Percentiles rank a stretch among this genome's conserved stretches.
phyloP scores from a whole-genome alignment of 371 early-diverging fungal species.

The Syncephalastrum racemosum region DNA sequence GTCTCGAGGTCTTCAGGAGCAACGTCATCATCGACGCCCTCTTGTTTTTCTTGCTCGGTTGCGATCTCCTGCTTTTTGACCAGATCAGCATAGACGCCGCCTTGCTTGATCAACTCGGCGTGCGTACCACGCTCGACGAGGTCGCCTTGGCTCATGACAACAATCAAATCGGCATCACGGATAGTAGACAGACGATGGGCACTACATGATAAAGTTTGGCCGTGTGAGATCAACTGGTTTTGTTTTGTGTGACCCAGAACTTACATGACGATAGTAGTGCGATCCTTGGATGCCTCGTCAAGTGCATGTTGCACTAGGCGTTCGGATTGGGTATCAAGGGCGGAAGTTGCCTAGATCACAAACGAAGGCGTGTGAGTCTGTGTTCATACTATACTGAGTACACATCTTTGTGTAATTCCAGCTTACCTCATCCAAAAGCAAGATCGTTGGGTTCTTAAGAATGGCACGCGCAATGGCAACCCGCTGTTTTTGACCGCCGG shows the following conservation, averaged over 20 bases:
- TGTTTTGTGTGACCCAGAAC: too few relatives aligned
- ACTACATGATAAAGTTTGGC: neutral
- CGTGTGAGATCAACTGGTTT: too few relatives aligned
- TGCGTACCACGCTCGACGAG: slow-evolving; percentile 77
- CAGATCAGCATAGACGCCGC: slow-evolving; percentile 58
- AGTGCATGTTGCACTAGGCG: slow-evolving; percentile 77
- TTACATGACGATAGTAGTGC: slow-evolving; percentile 87
- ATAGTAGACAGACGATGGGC: slow-evolving; percentile 89
- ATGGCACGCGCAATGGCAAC: slow-evolving; percentile 53
- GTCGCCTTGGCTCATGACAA: slow-evolving; percentile 73
- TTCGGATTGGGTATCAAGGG: slow-evolving; percentile 81
- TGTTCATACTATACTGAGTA: neutral
- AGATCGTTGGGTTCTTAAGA: slow-evolving; percentile 44
- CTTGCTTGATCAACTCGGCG: slow-evolving; percentile 51
- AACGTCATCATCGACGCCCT: slow-evolving; percentile 10
- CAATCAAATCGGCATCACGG: slow-evolving; percentile 81
- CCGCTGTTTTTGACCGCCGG: slow-evolving; percentile 77
- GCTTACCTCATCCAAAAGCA: slow-evolving; percentile 46
- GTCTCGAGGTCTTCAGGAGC: slow-evolving; percentile 39
- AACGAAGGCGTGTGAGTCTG: neutral
- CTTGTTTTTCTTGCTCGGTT: neutral
- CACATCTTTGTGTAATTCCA: neutral
- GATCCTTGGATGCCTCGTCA: slow-evolving; percentile 70
- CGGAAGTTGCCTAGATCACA: slow-evolving; percentile 63
- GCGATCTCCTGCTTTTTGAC: slow-evolving; percentile 59